Evolutionary conservation across 495 filamentous ascomycete species (phyloP).

Genomic region (Penicillium paxilli): DNA sequence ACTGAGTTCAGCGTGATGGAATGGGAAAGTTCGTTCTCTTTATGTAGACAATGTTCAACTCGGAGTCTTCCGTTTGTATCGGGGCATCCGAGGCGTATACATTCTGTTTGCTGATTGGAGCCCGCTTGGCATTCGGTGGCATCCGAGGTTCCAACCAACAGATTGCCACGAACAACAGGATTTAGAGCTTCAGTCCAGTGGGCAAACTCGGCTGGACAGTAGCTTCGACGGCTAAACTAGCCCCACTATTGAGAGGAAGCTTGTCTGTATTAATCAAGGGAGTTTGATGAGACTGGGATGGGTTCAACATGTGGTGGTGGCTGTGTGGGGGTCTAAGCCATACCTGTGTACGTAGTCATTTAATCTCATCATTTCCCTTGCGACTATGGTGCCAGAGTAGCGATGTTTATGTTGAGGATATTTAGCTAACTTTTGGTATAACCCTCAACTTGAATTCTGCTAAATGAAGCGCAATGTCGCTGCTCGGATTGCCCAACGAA

Average conservation of each 20-base stretch:
- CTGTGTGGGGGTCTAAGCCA: not conserved
- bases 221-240: not conserved
- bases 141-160: not conserved
- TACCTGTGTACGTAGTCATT: not conserved
- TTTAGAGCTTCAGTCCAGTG: no score
- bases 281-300: no score
- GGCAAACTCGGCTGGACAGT: no score
- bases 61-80: not conserved
- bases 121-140: not conserved
- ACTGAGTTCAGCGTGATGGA: not conserved
- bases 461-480: not conserved
- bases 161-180: no score
- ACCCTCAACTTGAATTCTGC: not conserved
- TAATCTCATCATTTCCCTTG: not conserved
- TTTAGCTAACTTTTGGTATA: not conserved
- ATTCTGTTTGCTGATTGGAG: not conserved
- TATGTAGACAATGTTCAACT: not conserved
- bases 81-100: not conserved
- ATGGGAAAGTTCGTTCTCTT: not conserved
- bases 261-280: not conserved
- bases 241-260: not conserved
- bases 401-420: not conserved
- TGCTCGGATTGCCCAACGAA: slow-evolving; percentile 2
- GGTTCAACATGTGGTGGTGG: not conserved
- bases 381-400: not conserved